Percentiles rank a stretch among this genome's conserved stretches.
Conservation (phyloP, 768 basidiomycete genomes). For the Tricholoma furcatifolium region DNA sequence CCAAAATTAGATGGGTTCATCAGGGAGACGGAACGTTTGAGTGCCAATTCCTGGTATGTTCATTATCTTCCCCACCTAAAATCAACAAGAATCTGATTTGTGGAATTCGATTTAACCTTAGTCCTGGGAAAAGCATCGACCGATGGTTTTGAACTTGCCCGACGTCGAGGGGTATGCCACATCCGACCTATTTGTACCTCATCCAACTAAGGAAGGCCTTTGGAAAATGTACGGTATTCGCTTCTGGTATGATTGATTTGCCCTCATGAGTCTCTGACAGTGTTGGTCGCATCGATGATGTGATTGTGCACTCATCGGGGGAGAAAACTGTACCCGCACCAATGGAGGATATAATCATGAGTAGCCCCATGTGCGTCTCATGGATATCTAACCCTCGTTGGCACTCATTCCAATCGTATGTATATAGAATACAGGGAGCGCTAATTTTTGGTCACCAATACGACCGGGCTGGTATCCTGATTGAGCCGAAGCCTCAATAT, state of each 20-base stretch:
- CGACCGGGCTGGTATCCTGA: slow-evolving; percentile 22
- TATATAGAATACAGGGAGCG: slow-evolving; percentile 17
- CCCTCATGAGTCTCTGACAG: slow-evolving; percentile 15
- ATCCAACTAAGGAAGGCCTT: slow-evolving; percentile 33
- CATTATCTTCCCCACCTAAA: neutral
- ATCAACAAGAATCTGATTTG: neutral
- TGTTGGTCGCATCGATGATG: slow-evolving; percentile 38
- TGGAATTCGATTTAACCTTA: slow-evolving; percentile 11
- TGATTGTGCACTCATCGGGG: slow-evolving; percentile 32
- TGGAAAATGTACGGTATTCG: slow-evolving; percentile 29
- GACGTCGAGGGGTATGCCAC: slow-evolving; percentile 35
- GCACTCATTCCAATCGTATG: neutral
- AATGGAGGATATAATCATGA: slow-evolving; percentile 23
- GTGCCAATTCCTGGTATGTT: slow-evolving; percentile 33
- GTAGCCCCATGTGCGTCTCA: slow-evolving; percentile 17
- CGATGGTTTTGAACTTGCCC: slow-evolving; percentile 29
- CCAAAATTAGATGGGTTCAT: slow-evolving; percentile 27
- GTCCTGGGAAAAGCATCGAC: slow-evolving; percentile 24
- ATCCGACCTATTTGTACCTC: slow-evolving; percentile 33
- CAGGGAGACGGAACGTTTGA: slow-evolving; percentile 37
- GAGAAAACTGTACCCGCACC: slow-evolving; percentile 33
- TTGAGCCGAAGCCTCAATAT: slow-evolving; percentile 17
- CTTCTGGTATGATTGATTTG: neutral
- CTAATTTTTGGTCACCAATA: slow-evolving; percentile 38
- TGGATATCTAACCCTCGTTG: neutral